phyloP scores from a whole-genome alignment of 108 stramenopile genomes.

The Fragilariopsis cylindrus region DNA sequence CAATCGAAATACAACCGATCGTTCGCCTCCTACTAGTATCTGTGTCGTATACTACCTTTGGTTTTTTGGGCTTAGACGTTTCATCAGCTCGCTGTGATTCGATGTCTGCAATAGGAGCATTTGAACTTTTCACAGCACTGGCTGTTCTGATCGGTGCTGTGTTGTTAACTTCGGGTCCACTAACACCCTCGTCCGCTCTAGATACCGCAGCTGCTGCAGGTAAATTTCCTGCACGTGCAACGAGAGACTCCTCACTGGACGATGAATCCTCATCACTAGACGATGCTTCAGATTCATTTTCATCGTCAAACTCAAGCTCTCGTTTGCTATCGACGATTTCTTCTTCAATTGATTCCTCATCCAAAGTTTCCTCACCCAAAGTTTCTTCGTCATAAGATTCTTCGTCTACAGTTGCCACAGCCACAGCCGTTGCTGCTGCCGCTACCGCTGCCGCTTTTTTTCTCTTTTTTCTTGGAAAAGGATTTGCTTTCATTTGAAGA shows the following conservation, averaged over 20 bases:
- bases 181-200: constrained; percentile 2
- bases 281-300: neutral
- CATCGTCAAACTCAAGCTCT: neutral
- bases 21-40: constrained; percentile 24
- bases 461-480: no score
- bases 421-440: constrained; percentile 7
- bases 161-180: neutral
- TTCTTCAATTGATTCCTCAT: constrained; percentile 6
- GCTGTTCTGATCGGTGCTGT: constrained; percentile 1
- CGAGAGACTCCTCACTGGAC: neutral
- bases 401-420: neutral
- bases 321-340: constrained; percentile 8
- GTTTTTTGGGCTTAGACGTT: constrained; percentile 14
- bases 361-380: neutral
- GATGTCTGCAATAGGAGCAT: neutral
- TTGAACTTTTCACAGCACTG: constrained; percentile 4
- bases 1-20: constrained; percentile 29
- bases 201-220: constrained; percentile 3
- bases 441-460: neutral
- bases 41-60: constrained; percentile 22
- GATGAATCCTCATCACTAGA: neutral
- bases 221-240: neutral
- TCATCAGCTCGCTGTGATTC: constrained; percentile 3
- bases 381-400: neutral
- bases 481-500: no score